phyloP scores from a whole-genome alignment of 1,284 basidiomycete species.

The Irpex rosettiformis region DNA sequence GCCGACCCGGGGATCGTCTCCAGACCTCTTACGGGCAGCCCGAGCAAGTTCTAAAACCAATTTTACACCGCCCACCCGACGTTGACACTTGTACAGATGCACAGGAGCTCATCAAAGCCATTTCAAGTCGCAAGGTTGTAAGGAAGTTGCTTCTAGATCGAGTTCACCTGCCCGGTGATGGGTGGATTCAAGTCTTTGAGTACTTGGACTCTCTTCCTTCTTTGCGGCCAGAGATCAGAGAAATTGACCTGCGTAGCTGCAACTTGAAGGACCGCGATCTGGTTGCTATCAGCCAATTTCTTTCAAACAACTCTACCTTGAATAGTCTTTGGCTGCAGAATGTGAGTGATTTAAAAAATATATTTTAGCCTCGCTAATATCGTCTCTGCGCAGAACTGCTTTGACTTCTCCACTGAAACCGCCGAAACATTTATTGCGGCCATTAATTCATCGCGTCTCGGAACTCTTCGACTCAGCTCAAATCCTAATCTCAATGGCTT shows the following conservation, averaged over 20 bases:
- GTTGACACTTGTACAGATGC: too few relatives aligned
- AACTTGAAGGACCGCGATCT: constrained; percentile 53
- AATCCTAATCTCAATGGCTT: constrained; percentile 50
- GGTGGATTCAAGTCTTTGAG: constrained; percentile 45
- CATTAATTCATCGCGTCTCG: constrained; percentile 46
- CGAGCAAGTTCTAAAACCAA: too few relatives aligned
- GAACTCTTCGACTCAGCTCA: constrained; percentile 41
- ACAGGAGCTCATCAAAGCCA: neutral
- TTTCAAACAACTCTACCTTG: constrained; percentile 44
- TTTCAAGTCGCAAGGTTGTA: neutral
- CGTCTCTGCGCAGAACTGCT: neutral
- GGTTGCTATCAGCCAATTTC: constrained; percentile 46
- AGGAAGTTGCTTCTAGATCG: neutral
- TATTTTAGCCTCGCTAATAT: neutral
- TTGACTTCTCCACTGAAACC: neutral
- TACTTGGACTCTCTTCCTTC: constrained; percentile 51
- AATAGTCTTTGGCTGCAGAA: constrained; percentile 46
- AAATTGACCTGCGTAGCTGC: constrained; percentile 57
- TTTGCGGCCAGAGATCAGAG: constrained; percentile 42
- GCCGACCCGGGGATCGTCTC: neutral
- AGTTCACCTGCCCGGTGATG: neutral
- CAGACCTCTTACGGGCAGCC: neutral
- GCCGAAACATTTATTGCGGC: constrained; percentile 37
- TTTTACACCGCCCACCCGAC: too few relatives aligned
- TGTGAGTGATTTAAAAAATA: neutral